Conservation (phyloP, 2,329 filamentous ascomycete genomes). For the Beauveria australis region DNA sequence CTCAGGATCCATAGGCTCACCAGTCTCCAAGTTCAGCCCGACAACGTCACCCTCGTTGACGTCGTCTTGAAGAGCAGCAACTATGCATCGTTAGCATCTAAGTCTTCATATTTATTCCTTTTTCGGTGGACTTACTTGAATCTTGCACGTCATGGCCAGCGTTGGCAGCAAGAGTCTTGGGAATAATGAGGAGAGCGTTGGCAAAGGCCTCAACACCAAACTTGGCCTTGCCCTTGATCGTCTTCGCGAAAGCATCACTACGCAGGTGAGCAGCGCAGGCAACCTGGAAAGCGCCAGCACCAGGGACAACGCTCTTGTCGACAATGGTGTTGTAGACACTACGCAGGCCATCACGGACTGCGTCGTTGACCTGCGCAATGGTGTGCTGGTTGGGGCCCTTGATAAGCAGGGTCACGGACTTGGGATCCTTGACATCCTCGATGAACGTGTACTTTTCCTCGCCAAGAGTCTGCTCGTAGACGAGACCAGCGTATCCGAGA, state of each 20-base stretch:
- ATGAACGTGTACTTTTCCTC: slow-evolving; percentile 99
- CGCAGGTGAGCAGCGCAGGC: slow-evolving; percentile 82
- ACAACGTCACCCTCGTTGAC: slow-evolving; percentile 74
- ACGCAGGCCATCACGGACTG: slow-evolving; percentile 86
- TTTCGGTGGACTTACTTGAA: slow-evolving; percentile 55
- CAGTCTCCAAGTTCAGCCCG: slow-evolving; percentile 77
- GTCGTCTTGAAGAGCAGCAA: slow-evolving; percentile 83
- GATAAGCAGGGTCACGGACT: slow-evolving; percentile 94
- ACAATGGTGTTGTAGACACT: slow-evolving; percentile 99
- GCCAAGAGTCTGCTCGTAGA: slow-evolving; percentile 94
- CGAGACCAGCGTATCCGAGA: slow-evolving; percentile 89
- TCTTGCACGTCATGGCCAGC: slow-evolving; percentile 96
- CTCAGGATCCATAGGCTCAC: slow-evolving; percentile 90
- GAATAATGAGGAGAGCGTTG: slow-evolving; percentile 88
- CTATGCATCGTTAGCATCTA: slow-evolving; percentile 33
- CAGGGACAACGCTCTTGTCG: slow-evolving; percentile 91
- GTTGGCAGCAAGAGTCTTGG: slow-evolving; percentile 94
- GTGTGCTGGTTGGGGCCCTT: slow-evolving; percentile 97
- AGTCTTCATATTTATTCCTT: neutral
- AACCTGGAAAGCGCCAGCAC: slow-evolving; percentile 91
- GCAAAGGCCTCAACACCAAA: slow-evolving; percentile 93
- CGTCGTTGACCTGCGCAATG: slow-evolving; percentile 93
- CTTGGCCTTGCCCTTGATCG: slow-evolving; percentile 96
- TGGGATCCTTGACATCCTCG: slow-evolving; percentile 97
- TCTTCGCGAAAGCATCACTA: slow-evolving; percentile 78